These are phyloP conservation scores for Mycena galericulata DNA, from an alignment of 768 basidiomycete species.

Conservation along the genomic window DNA sequence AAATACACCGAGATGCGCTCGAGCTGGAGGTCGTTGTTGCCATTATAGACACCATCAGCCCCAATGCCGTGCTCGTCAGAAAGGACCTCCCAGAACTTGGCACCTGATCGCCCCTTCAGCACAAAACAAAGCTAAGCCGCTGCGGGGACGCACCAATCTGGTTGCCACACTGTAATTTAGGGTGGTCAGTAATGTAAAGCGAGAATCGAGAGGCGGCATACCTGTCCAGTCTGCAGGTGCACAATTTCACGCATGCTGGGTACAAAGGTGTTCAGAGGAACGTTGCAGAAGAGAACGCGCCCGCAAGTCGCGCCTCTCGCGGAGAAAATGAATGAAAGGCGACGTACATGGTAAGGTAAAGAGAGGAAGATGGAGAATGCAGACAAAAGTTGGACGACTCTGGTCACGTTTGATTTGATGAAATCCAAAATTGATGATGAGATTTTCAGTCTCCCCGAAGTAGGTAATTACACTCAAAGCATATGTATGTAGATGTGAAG, in stretches of 20 bases:
- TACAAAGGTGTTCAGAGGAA: slow-evolving; percentile 39
- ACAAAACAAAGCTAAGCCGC: slow-evolving; percentile 32
- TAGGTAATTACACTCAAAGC: neutral
- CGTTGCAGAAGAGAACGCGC: slow-evolving; percentile 1
- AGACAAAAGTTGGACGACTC: neutral
- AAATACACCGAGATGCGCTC: slow-evolving; percentile 99
- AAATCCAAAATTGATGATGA: neutral
- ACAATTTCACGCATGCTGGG: slow-evolving; percentile 98
- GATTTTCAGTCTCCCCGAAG: neutral
- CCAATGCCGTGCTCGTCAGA: slow-evolving; percentile 99
- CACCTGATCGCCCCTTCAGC: slow-evolving; percentile 62
- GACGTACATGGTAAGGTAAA: slow-evolving; percentile 7
- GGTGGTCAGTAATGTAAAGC: slow-evolving; percentile 41
- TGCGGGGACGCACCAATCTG: slow-evolving; percentile 81
- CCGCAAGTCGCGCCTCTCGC: neutral
- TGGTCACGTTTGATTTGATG: neutral
- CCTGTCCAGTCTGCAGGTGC: slow-evolving; percentile 99
- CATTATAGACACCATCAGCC: slow-evolving; percentile 92
- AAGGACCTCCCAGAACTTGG: slow-evolving; percentile 98
- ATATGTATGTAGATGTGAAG: slow-evolving; percentile 10
- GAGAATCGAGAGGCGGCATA: slow-evolving; percentile 45
- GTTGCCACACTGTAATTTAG: slow-evolving; percentile 88
- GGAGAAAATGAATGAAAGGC: neutral
- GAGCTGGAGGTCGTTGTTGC: slow-evolving; percentile 94
- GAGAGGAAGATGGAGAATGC: neutral